These are phyloP conservation scores for Aureobasidium sp. DNA, from an alignment of 2,329 filamentous ascomycete genomes.

Conservation along the genomic window DNA sequence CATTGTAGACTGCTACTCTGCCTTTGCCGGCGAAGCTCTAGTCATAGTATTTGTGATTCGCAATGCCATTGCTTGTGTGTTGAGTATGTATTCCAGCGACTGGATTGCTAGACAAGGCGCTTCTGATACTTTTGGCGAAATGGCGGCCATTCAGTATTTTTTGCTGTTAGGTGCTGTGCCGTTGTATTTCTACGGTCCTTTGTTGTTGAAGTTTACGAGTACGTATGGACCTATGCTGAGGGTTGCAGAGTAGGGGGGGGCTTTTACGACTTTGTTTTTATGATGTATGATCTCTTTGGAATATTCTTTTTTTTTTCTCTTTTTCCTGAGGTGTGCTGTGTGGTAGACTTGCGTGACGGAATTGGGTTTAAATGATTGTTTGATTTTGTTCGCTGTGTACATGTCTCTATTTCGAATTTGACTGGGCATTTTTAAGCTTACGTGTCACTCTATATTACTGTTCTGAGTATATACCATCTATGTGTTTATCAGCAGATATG, in stretches of 20 bases:
- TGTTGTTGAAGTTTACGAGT: neutral
- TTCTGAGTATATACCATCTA: too few relatives aligned
- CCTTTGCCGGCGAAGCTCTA: conserved; percentile 23
- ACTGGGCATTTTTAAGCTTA: too few relatives aligned
- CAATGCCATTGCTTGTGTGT: conserved; percentile 23
- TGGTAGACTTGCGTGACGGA: too few relatives aligned
- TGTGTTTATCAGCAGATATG: too few relatives aligned
- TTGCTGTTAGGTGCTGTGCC: conserved; percentile 16
- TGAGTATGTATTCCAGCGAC: conserved; percentile 22
- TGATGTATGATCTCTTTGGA: too few relatives aligned
- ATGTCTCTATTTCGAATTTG: too few relatives aligned
- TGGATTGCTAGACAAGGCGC: conserved; percentile 21
- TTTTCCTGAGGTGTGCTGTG: too few relatives aligned
- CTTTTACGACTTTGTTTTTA: too few relatives aligned
- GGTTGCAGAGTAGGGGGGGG: neutral
- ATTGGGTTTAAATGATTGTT: too few relatives aligned
- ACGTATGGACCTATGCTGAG: neutral
- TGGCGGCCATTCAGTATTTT: conserved; percentile 22
- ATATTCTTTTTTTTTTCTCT: too few relatives aligned
- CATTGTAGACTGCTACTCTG: conserved; percentile 24
- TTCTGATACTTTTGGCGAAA: conserved; percentile 21
- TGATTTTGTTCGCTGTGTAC: too few relatives aligned
- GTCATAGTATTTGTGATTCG: conserved; percentile 25
- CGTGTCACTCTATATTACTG: too few relatives aligned
- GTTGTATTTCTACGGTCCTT: neutral